Conservation (phyloP, 164 flowering plant species). For the Liquidambar formosana region DNA sequence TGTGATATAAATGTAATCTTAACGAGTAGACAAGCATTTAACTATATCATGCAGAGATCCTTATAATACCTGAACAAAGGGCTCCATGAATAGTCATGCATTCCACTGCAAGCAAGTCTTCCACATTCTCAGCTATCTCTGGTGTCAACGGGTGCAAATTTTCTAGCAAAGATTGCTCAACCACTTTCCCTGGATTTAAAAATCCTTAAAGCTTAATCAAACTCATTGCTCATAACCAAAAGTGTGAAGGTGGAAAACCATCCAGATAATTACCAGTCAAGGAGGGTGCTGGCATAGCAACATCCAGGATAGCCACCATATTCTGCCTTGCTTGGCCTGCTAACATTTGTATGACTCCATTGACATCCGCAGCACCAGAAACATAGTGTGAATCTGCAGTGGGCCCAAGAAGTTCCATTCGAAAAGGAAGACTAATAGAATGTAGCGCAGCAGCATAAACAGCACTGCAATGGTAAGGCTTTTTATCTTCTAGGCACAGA, state of each 20-base stretch:
- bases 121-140: constrained; percentile 58
- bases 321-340: constrained; percentile 77
- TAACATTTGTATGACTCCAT: constrained; percentile 57
- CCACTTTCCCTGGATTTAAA: constrained; percentile 37
- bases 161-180: constrained; percentile 35
- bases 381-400: constrained; percentile 33
- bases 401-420: constrained; percentile 62
- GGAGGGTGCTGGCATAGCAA: constrained; percentile 85
- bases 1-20: not conserved
- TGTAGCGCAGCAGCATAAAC: constrained; percentile 91
- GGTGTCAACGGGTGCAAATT: constrained; percentile 78
- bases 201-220: not conserved
- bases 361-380: constrained; percentile 62
- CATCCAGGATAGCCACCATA: constrained; percentile 69
- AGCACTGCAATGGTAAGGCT: constrained; percentile 81
- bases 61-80: constrained; percentile 52
- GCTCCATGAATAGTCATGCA: constrained; percentile 59
- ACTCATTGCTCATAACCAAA: not conserved
- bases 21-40: not conserved
- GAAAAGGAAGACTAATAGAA: constrained; percentile 74
- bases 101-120: constrained; percentile 67
- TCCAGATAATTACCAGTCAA: constrained; percentile 45
- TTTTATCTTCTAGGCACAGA: constrained; percentile 59
- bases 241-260: not conserved
- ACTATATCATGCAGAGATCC: not conserved